Evolutionary conservation across 257 asterid genomes (phyloP).

Genomic region (Verbascum thapsus): DNA sequence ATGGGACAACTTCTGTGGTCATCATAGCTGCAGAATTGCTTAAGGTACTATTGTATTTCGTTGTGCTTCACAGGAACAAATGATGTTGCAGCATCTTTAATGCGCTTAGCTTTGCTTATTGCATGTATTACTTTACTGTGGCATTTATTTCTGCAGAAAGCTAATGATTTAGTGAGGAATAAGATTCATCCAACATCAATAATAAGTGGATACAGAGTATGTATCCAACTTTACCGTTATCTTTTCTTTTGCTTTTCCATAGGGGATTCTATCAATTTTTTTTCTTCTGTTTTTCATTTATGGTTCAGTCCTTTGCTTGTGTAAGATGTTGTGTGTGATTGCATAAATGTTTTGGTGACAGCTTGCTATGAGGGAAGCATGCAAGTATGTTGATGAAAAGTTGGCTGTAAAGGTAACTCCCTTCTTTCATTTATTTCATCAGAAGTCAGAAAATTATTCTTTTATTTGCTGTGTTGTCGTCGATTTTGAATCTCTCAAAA

Average conservation of each 20-base stretch:
- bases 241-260: neutral
- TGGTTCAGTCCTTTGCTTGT: neutral
- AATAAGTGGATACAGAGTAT: constrained; percentile 92
- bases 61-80: too few relatives aligned
- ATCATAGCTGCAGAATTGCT: constrained; percentile 97
- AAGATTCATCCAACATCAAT: constrained; percentile 96
- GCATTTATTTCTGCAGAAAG: constrained; percentile 61
- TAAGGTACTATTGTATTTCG: constrained; percentile 50
- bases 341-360: constrained; percentile 38
- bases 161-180: constrained; percentile 93
- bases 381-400: constrained; percentile 93
- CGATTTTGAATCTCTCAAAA: neutral
- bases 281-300: neutral
- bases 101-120: neutral
- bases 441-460: neutral
- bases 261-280: neutral
- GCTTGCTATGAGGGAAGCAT: constrained; percentile 99
- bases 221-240: constrained; percentile 8
- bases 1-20: constrained; percentile 96
- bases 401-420: constrained; percentile 75
- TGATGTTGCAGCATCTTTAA: neutral
- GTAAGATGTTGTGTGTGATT: constrained; percentile 15
- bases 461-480: neutral
- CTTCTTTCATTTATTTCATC: constrained; percentile 16
- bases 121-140: constrained; percentile 22